Evolutionary conservation across 129 eudicot species (phyloP).

Genomic region (Deinandra increscens): DNA sequence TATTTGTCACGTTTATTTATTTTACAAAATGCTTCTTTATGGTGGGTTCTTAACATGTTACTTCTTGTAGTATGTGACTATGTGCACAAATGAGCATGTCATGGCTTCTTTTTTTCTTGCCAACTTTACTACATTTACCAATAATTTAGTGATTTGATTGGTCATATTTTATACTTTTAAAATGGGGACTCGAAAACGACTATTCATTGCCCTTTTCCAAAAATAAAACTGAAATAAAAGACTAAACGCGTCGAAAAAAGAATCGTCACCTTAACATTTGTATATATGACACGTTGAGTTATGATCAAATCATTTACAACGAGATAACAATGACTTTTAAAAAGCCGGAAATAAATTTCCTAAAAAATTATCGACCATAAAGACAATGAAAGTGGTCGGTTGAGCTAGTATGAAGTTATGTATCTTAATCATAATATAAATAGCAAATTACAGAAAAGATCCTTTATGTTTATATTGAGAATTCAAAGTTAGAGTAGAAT

Average conservation of each 20-base stretch:
- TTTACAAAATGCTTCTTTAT: background rate
- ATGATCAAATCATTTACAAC: background rate
- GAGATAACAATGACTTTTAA: background rate
- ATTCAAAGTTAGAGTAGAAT: no score
- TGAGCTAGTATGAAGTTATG: background rate
- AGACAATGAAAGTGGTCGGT: background rate
- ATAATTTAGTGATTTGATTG: background rate
- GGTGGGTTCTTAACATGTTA: background rate
- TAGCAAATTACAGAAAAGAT: no score
- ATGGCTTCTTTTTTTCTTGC: conserved; percentile 11
- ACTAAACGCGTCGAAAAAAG: background rate
- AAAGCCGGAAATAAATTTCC: background rate
- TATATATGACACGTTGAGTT: background rate
- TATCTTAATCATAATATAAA: no score
- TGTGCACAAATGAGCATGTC: background rate
- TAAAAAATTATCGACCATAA: background rate
- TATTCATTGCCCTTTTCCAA: background rate
- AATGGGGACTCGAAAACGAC: background rate
- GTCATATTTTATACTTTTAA: background rate
- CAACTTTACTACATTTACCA: background rate
- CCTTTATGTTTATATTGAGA: no score
- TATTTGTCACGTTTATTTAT: conserved; percentile 4
- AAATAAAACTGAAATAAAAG: background rate
- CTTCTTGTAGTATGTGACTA: background rate
- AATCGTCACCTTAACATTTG: background rate